Conservation (phyloP, 495 filamentous ascomycete species). For the Penicillium egyptiacum region DNA sequence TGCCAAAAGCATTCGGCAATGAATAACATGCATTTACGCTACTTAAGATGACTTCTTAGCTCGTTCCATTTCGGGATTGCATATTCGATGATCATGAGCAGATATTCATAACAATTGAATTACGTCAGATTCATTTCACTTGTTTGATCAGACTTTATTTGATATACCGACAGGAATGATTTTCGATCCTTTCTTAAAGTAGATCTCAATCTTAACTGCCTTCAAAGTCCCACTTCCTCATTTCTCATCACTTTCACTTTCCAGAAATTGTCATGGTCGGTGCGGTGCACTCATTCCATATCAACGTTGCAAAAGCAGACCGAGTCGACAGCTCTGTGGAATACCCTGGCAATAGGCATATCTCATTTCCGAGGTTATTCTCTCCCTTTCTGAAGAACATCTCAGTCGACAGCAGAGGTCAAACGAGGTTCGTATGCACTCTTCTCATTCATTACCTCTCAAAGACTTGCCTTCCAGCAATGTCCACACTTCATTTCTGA, state of each 20-base stretch:
- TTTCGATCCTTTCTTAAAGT: not conserved
- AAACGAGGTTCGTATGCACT: too few species aligned
- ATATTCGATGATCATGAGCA: not conserved
- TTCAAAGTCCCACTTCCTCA: not conserved
- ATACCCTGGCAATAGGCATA: not conserved
- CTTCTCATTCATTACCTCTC: not conserved
- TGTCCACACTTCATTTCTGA: not conserved
- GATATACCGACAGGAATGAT: not conserved
- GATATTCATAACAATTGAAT: not conserved
- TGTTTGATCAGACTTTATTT: not conserved
- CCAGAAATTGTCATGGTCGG: not conserved
- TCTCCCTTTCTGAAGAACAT: not conserved
- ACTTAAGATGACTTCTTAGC: not conserved
- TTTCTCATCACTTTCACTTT: not conserved
- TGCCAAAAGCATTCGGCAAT: conserved; percentile 55
- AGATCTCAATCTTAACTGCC: not conserved
- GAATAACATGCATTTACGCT: conserved; percentile 11
- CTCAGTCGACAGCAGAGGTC: not conserved
- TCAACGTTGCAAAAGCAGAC: not conserved
- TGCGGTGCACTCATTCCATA: not conserved
- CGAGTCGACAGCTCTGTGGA: not conserved
- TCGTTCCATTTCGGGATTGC: not conserved
- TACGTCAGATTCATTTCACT: not conserved
- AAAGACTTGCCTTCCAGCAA: not conserved
- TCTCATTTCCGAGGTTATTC: not conserved